Evolutionary conservation across 371 early-diverging fungal genomes (phyloP), one percentile per base, ranked within the genome.

Genomic region (Capillidium heterosporum): DNA sequence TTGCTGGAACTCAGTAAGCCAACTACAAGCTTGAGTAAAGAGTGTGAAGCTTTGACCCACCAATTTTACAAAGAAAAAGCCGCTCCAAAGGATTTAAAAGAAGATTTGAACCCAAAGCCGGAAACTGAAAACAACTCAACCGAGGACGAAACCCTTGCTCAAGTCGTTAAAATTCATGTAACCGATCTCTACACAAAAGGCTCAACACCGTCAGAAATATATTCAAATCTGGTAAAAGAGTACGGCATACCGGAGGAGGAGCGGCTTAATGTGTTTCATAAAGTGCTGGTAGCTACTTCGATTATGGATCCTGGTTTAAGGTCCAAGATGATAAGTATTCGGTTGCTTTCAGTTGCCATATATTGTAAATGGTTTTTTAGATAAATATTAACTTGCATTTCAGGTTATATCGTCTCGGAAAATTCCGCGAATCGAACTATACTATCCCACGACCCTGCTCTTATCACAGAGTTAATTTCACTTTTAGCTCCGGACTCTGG

Each of bases 371-470:
- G n/a, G n/a, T n/a, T n/a, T n/a, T n/a, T n/a, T n/a, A n/a, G n/a
- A n/a, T n/a, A n/a, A n/a, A n/a, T n/a, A n/a, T n/a, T n/a, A n/a
- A n/a, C n/a, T n/a, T n/a, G n/a, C n/a, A n/a, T n/a, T n/a, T n/a
- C n/a, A n/a, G n/a, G n/a, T 78, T 63, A 72, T 78, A 41, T 68
- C 75, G 19, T 71, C 80, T 1, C 87, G 87, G 63, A 72, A 77
- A 0, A 71, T 79, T 40, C 79, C 85, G 27, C 76, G 82, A 49
- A 80, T 77, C 58, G 77, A 75, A 55, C 70, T 93, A 26, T 54
- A 27, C 84, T 91, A 59, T 68, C 81, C 11, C 85, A 84, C 63
- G 93, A 93, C 57, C 91, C 92, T 11, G 80, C 82, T 63, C 69
- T 92, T 29, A 79, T 89, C 15, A 62, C 75, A 11, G 76, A 84